A percentile compares a stretch with the other conserved stretches of the same genome.
Conservation (phyloP, 2,329 filamentous ascomycete genomes). For the Stagonosporopsis rhizophila region DNA sequence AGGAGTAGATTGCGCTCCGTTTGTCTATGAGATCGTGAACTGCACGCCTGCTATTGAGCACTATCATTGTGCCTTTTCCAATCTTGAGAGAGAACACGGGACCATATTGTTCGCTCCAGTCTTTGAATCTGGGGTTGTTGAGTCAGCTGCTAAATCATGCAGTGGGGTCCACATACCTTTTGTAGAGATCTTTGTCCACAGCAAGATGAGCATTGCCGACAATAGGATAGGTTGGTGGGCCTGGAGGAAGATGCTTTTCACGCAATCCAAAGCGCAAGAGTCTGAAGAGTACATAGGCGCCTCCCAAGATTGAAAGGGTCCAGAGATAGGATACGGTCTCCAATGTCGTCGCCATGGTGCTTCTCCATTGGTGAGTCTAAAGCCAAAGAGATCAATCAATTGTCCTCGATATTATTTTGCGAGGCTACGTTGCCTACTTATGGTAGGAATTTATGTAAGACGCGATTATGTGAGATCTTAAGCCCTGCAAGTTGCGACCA, state of each 20-base stretch:
- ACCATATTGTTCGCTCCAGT: slow-evolving; percentile 32
- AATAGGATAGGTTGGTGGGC: slow-evolving; percentile 37
- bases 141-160: not conserved
- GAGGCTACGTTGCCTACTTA: not conserved
- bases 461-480: not conserved
- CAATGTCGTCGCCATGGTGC: not conserved
- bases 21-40: slow-evolving; percentile 31
- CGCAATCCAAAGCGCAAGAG: slow-evolving; percentile 30
- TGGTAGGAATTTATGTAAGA: not conserved
- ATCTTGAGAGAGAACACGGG: slow-evolving; percentile 29
- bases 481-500: not conserved
- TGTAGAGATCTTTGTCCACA: slow-evolving; percentile 26
- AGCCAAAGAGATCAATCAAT: not conserved
- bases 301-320: not conserved
- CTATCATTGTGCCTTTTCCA: slow-evolving; percentile 28
- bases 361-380: not conserved
- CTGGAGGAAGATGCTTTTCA: slow-evolving; percentile 36
- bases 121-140: slow-evolving; percentile 24
- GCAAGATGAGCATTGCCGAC: slow-evolving; percentile 36
- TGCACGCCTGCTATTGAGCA: slow-evolving; percentile 25
- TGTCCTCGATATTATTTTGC: not conserved
- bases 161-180: slow-evolving; percentile 16
- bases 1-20: slow-evolving; percentile 24
- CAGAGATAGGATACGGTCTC: not conserved
- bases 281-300: slow-evolving; percentile 23